Base-by-base conservation (phyloP, 2,329 filamentous ascomycete genomes). In the Pseudohalonectria lignicola region DNA sequence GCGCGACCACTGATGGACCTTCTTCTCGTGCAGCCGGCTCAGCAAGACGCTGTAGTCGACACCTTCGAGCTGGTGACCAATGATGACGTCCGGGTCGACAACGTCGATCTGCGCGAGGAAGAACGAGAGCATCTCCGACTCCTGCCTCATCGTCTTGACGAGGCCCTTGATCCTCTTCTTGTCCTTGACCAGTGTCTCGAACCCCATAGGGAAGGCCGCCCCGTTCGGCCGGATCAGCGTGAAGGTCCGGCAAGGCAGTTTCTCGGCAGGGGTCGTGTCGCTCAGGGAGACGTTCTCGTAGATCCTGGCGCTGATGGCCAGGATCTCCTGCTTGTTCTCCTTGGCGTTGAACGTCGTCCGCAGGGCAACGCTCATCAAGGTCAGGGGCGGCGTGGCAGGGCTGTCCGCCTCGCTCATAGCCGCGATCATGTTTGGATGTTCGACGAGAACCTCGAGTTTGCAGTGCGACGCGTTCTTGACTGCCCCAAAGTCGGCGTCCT, bases 391-490 rank as follows among this genome's bases (percentile, higher is more conserved):
- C 2, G 79, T 75, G 36, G 95, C 86, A 11, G 18, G 33, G 44
- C 79, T 86, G 45, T 95, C 87, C 0, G 79, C 77, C 36, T 94
- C 86, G 45, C 70, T 79, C 37, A 92, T 57, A 4, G 79, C 69
- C 1, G 75, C 76, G 42, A 98, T 76, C 51, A 76, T 75, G 50
- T 82, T 79, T 2, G 92, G 90, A 44, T 87, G 82, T 26, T 75
- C 72, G 34, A 87, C 82, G 49, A 83, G 74, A 35, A 94, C 79
- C 60, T 98, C 92, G 10, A 98, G 76, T 60, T 95, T 96, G 69
- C 92, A 95, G 74, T 93, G 92, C 1, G 92, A 98, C 10, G 87
- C 84, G 50, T 95, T 95, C 59, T 86, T 90, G 47, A 96, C 71
- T 5, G 82, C 69, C 15, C 74, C 72, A 54, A 94, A 95, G 56